Evolutionary conservation across 768 basidiomycete genomes (phyloP).

Genomic region (Lenzites betulinus): DNA sequence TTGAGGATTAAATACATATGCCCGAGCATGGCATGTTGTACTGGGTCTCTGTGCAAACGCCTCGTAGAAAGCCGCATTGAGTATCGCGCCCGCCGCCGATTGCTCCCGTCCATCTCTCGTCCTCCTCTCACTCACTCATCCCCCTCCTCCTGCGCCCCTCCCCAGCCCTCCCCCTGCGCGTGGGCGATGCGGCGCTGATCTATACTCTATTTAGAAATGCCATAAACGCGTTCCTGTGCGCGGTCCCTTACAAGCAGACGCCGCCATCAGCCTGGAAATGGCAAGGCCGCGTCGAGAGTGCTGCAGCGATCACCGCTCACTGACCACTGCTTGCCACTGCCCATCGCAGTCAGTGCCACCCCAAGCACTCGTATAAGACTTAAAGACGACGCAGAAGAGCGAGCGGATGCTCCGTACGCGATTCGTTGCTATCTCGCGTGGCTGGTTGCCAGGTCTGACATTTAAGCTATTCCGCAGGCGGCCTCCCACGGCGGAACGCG

Average conservation of each 20-base stretch:
- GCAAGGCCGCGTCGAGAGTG: background rate
- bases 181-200: background rate
- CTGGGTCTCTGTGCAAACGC: background rate
- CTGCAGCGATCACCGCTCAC: constrained; percentile 2
- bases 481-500: background rate
- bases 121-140: no score
- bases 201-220: background rate
- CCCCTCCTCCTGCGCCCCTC: background rate
- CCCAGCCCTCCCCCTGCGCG: background rate
- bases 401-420: background rate
- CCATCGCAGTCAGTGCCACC: background rate
- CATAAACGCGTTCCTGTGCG: constrained; percentile 10
- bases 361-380: background rate
- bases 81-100: background rate
- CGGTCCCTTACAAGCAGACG: constrained; percentile 7
- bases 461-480: constrained; percentile 6
- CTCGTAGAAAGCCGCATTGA: background rate
- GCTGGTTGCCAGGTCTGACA: constrained; percentile 12
- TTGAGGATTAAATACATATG: no score
- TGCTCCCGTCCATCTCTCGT: background rate
- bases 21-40: no score
- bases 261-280: constrained; percentile 19
- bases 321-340: constrained; percentile 2
- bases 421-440: constrained; percentile 7
- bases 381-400: background rate